A percentile compares a stretch with the other conserved stretches of the same genome.
Conservation (phyloP, 345 rosid genomes). For the Anastatica hierochuntica region DNA sequence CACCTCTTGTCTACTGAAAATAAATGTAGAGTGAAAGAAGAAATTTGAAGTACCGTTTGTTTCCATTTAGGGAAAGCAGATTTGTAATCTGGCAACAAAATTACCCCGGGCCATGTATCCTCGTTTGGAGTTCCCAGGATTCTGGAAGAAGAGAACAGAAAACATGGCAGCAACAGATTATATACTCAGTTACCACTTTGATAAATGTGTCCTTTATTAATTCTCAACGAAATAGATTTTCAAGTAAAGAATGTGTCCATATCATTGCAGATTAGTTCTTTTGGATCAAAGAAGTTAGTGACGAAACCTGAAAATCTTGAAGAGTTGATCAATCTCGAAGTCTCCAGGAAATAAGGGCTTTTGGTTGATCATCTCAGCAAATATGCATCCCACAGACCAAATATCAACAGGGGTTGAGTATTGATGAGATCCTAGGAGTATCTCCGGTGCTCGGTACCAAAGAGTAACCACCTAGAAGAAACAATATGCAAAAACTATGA, state of each 20-base stretch:
- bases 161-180: not conserved
- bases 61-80: constrained; percentile 96
- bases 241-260: too few species aligned
- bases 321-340: constrained; percentile 93
- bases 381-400: constrained; percentile 99
- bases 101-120: constrained; percentile 89
- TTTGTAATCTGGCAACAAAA: constrained; percentile 83
- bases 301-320: constrained; percentile 86
- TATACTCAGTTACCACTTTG: not conserved
- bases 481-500: not conserved
- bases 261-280: not conserved
- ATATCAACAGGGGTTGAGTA: constrained; percentile 98
- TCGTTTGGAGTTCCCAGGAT: constrained; percentile 90
- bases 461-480: constrained; percentile 83
- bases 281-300: not conserved
- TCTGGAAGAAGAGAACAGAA: constrained; percentile 24
- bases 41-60: constrained; percentile 40
- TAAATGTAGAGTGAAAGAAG: not conserved
- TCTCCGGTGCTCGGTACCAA: constrained; percentile 99
- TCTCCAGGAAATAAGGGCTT: constrained; percentile 94
- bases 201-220: too few species aligned
- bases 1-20: not conserved
- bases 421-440: constrained; percentile 91
- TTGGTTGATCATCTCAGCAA: constrained; percentile 98
- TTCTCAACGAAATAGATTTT: too few species aligned